Evolutionary conservation across 164 flowering plant species (phyloP).

Genomic region (Vitis rupestris): DNA sequence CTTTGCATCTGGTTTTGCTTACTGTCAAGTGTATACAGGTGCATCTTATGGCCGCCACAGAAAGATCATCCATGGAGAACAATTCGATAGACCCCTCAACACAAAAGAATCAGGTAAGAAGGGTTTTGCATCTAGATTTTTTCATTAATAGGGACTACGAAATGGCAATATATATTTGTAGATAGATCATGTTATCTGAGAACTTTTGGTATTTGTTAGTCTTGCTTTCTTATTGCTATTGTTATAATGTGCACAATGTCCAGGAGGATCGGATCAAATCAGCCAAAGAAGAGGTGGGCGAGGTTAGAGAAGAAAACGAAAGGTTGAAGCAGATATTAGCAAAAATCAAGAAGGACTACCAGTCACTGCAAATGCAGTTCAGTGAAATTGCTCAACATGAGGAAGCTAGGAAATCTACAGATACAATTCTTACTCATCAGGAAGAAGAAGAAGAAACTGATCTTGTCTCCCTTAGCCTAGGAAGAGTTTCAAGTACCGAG

Average conservation of each 20-base stretch:
- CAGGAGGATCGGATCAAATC: constrained; percentile 43
- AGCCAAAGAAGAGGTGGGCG: constrained; percentile 50
- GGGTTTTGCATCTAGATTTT: neutral
- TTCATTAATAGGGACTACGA: neutral
- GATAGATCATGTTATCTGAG: neutral
- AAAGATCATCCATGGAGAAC: constrained; percentile 10
- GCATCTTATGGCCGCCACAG: neutral
- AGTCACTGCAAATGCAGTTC: constrained; percentile 47
- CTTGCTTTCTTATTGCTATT: no score
- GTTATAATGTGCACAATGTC: neutral
- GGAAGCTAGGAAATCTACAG: constrained; percentile 22
- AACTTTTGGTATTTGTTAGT: neutral
- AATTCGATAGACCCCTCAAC: neutral
- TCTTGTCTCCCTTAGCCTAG: constrained; percentile 55
- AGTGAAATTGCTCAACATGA: constrained; percentile 31
- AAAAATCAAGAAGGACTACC: constrained; percentile 46
- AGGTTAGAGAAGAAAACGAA: constrained; percentile 60
- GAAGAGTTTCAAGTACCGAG: constrained; percentile 26
- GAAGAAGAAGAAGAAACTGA: constrained; percentile 43
- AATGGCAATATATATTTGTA: neutral
- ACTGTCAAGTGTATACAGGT: constrained; percentile 1
- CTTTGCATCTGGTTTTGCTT: neutral
- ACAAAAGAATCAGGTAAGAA: constrained; percentile 15
- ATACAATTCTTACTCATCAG: neutral
- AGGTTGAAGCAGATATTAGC: constrained; percentile 40